Conservation (phyloP, 1,139 yeast species). For the Candida tunisiensis region DNA sequence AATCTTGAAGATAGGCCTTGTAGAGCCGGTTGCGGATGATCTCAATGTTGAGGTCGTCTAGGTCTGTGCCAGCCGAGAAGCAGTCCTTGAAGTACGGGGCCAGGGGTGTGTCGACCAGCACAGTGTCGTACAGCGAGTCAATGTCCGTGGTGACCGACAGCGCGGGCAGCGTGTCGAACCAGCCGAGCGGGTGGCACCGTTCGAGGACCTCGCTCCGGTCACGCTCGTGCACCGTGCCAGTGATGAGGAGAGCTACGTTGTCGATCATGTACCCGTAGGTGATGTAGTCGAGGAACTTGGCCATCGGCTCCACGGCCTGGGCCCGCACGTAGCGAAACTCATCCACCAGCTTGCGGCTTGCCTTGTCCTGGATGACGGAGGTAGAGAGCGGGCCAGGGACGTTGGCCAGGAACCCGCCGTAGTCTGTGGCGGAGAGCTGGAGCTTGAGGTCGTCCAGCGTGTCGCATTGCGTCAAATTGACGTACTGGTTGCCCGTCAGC, state of each 20-base stretch:
- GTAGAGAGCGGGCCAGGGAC: constrained; percentile 74
- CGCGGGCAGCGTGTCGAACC: constrained; percentile 97
- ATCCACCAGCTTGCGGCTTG: constrained; percentile 55
- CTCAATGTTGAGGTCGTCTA: constrained; percentile 92
- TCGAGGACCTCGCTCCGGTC: constrained; percentile 74
- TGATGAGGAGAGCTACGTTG: constrained; percentile 87
- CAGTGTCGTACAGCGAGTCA: constrained; percentile 81
- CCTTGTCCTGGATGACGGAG: constrained; percentile 62
- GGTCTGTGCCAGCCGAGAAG: constrained; percentile 80
- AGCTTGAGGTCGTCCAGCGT: constrained; percentile 83
- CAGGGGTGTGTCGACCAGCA: constrained; percentile 91
- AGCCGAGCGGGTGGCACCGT: constrained; percentile 92
- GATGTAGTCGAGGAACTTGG: constrained; percentile 77
- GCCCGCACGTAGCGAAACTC: constrained; percentile 77
- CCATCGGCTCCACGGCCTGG: constrained; percentile 67
- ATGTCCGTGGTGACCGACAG: constrained; percentile 88
- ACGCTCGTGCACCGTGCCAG: constrained; percentile 93
- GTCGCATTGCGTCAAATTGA: constrained; percentile 91
- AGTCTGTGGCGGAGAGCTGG: constrained; percentile 90
- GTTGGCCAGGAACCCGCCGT: constrained; percentile 77
- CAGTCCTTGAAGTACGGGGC: constrained; percentile 93
- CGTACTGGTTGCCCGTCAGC: constrained; percentile 59
- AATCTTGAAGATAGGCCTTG: constrained; percentile 86
- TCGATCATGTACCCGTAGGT: constrained; percentile 98
- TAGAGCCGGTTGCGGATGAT: constrained; percentile 81